Evolutionary conservation across 2,329 filamentous ascomycete genomes (phyloP), one percentile per base, ranked within the genome.

Genomic region (Talaromyces sp.): DNA sequence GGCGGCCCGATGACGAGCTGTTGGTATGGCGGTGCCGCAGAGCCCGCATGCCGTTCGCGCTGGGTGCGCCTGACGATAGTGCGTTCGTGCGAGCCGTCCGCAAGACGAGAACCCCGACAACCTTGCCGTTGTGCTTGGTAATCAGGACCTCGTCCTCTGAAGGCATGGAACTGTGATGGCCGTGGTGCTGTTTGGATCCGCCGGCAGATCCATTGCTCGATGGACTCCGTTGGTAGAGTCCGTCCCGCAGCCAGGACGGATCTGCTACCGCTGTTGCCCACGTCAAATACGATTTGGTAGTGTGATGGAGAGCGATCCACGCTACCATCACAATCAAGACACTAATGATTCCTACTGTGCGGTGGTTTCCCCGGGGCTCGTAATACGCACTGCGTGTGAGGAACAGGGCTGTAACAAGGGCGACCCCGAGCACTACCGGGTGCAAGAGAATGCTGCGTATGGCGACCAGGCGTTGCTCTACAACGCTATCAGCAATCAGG

Each of bases 401-500:
- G 3, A 79, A 49, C 7, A 76, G 69, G 21, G 79, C 64, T 52
- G 78, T 66, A 0, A 70, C 72, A 26, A 78, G 70, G 24, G 78
- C 63, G 5, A 71, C 38, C 1, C 72, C 69, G 26, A 80, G 65
- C 65, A 81, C 82, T 41, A 79, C 71, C 54, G 83, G 78, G 74
- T 90, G 86, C 67, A 84, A 84, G 62, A 89, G 78, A 60, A 93
- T 78, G 65, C 84, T 78, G 62, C 80, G 78, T 55, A 86, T 84
- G 17, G 89, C 86, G 9, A 82, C 77, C 70, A 90, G 86, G 62
- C 89, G 85, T 79, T 93, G 90, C 76, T 95, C 88, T 46, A 89
- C 89, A 54, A 95, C 84, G 62, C 88, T 90, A 73, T 93, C 90
- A 63, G 90, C 88, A 43, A 95, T 82, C 24, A 96, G 83, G 64